Evolutionary conservation across 2,329 filamentous ascomycete species (phyloP).

Genomic region (Fusarium continuum): DNA sequence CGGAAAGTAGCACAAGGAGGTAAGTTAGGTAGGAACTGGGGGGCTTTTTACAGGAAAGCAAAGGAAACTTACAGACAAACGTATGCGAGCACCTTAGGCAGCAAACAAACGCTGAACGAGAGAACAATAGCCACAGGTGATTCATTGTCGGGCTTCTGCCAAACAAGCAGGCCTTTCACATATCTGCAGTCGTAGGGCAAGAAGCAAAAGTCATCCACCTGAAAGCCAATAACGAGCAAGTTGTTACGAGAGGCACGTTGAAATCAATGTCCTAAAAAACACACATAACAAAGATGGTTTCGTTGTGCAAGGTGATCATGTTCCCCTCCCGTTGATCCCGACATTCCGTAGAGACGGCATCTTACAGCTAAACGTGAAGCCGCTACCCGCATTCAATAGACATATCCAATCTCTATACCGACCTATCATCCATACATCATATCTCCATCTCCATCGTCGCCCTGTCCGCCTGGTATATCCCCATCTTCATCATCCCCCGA

Average conservation of each 20-base stretch:
- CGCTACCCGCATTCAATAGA: too few relatives aligned
- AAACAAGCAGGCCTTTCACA: not conserved
- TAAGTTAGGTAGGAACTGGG: too few relatives aligned
- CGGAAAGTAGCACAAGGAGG: not conserved
- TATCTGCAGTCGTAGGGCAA: too few relatives aligned
- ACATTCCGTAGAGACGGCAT: not conserved
- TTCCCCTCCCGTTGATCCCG: not conserved
- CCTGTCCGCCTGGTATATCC: slow-evolving; percentile 16
- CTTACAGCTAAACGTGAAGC: not conserved
- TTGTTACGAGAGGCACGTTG: not conserved
- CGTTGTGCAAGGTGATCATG: not conserved
- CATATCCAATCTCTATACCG: not conserved
- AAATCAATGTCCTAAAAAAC: not conserved
- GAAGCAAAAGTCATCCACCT: too few relatives aligned
- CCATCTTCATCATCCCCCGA: slow-evolving; percentile 41
- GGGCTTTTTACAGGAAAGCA: too few relatives aligned
- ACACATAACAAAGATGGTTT: not conserved
- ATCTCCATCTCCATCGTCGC: slow-evolving; percentile 21
- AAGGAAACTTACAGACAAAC: not conserved
- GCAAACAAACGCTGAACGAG: not conserved
- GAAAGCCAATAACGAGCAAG: not conserved
- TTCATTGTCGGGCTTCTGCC: not conserved
- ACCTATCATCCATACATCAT: slow-evolving; percentile 9
- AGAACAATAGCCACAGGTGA: not conserved
- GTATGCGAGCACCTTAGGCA: too few relatives aligned